Base-by-base conservation (phyloP, 371 early-diverging fungal species). In the Circinella umbellata region DNA sequence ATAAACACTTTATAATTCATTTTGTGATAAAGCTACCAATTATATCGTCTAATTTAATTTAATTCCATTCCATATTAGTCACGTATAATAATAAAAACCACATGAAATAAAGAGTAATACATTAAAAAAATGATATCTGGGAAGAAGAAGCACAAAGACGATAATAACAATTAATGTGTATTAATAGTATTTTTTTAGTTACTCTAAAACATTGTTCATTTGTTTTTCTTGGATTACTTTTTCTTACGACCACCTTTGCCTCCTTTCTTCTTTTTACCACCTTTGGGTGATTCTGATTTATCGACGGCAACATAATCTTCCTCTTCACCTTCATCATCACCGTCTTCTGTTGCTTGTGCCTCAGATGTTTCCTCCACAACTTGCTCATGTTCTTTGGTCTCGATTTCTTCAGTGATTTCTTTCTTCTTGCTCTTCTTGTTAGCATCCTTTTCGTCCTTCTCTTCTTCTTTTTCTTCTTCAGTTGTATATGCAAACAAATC, bases 401-500 rank as follows among this genome's bases (percentile, higher is more conserved):
- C 62, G 0, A 15, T 34, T 59, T 59, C 60, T 8, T 14, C 36
- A 20, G 38, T 49, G 15, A 13, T 36, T 14, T 69, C 63, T 61
- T 69, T 27, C 42, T 61, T 39, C 53, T 59, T 65, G 18, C 49
- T 18, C 17, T 38, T 14, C 46, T 61, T 46, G 6, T 37, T 35
- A 7, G 11, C 53, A 17, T 34, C 39, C 34, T 69, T 59, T 63
- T 69, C 34, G n/a, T 47, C 42, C 53, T 59, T 65, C 9, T 57
- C 78, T n/a, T 84, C 74, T 38, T 88, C 80, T 47, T 89, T 83
- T 7, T 79, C 79, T 49, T 88, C 87, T 38, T 91, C 92, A 15
- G 94, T 88, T 4, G 88, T 84, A 74, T 92, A 98, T 8, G 81
- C 87, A 64, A 96, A 94, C 20, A 96, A 76, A n/a, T 89, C 88